Base-by-base conservation (phyloP, 805 yeast species). In the Lachancea fermentati region DNA sequence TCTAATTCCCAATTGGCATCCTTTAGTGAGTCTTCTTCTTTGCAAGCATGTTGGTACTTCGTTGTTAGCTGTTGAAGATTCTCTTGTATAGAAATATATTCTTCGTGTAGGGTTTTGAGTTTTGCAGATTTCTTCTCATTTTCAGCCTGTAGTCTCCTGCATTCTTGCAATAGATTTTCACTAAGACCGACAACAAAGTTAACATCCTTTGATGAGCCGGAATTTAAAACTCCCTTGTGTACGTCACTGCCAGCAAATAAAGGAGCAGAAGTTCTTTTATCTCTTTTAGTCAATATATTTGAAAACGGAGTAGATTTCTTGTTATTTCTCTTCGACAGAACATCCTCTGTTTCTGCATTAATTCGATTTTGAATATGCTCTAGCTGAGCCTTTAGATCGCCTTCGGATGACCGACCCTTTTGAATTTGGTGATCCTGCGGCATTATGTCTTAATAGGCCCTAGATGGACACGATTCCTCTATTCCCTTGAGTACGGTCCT, bases 101-200 rank as follows among this genome's bases (percentile, higher is more conserved):
- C 78, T 18, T 69, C 72, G 32, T 61, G 60, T n/a, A 67, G 50
- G 2, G 66, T 50, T 44, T 66, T 67, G 45, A 78, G 50, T 46
- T 67, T 68, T 13, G 57, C 47, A 44, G 72, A 71, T 46, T 71
- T 66, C 46, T 62, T 64, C 39, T 69, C 69, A 55, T 75, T 79
- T 43, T 81, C 86, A 18, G 83, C 79, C 40, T 77, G 81, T 41
- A 84, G 66, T 45, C 81, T 71, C 49, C 89, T 73, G 52, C 88
- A 82, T 57, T 85, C 87, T 32, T 73, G 65, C 13, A 84, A 68
- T 46, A 84, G 63, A 42, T 81, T 81, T 51, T 84, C 91, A 62
- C 86, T 79, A 41, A 84, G 60, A 3, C 84, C 86, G 43, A 82
- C 82, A 12, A 82, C 78, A 54, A 83, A 83, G 54, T 78, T 76